Conservation (phyloP, 345 rosid genomes). For the Hypericum androsaemum region DNA sequence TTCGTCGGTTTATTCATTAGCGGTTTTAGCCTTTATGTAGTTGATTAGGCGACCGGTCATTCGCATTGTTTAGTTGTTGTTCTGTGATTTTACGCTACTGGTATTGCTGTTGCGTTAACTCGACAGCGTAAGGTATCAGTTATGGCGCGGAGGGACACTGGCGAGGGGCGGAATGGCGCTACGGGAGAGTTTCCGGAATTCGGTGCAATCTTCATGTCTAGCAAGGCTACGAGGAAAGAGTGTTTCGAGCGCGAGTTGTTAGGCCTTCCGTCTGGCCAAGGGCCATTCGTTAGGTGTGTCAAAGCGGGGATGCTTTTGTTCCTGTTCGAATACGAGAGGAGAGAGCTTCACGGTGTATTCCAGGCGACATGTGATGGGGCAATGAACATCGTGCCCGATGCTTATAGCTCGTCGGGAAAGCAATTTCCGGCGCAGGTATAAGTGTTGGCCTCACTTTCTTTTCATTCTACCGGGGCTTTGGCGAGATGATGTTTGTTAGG, state of each 20-base stretch:
- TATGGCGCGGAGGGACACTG: slow-evolving; percentile 18
- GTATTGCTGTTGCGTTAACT: slow-evolving; percentile 20
- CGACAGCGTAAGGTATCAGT: slow-evolving; percentile 17
- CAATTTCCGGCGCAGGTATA: slow-evolving; percentile 71
- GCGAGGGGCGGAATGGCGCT: slow-evolving; percentile 11
- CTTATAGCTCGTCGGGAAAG: slow-evolving; percentile 44
- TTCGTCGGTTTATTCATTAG: no score
- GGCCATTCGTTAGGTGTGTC: slow-evolving; percentile 41
- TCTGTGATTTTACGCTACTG: neutral
- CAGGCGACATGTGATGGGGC: slow-evolving; percentile 49
- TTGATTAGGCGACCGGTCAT: no score
- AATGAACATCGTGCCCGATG: slow-evolving; percentile 48
- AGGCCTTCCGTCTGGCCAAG: slow-evolving; percentile 44
- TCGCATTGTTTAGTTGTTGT: no score
- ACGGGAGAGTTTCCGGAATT: slow-evolving; percentile 34
- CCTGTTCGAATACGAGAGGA: slow-evolving; percentile 52
- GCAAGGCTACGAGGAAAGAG: slow-evolving; percentile 31
- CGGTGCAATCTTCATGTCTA: slow-evolving; percentile 78
- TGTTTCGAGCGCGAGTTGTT: slow-evolving; percentile 38
- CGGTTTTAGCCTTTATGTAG: no score
- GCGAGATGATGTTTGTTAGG: neutral
- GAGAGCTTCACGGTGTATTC: slow-evolving; percentile 62
- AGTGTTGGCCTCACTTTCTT: neutral
- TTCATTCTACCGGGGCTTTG: neutral
- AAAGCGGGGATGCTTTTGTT: slow-evolving; percentile 68